phyloP scores from a whole-genome alignment of 441 rosid genomes.

The Biscutella laevigata region DNA sequence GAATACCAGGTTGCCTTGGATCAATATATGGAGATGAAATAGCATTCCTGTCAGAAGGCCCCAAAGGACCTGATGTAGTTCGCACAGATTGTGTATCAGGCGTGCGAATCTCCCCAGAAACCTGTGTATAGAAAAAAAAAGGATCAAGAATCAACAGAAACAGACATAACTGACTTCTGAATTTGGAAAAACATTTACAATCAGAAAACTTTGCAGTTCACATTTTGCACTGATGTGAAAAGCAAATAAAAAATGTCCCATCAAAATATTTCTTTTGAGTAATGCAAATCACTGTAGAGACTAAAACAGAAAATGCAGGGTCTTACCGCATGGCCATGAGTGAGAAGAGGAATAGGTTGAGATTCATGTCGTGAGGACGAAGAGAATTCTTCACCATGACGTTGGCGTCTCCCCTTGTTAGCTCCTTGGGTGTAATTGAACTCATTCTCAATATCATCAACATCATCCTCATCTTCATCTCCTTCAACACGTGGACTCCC shows the following conservation, averaged over 20 bases:
- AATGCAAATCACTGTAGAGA: slow-evolving; percentile 6
- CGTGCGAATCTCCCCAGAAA: slow-evolving; percentile 87
- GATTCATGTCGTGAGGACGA: slow-evolving; percentile 86
- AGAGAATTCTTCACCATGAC: slow-evolving; percentile 79
- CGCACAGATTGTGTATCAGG: slow-evolving; percentile 83
- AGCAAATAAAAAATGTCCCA: background rate
- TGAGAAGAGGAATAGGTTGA: slow-evolving; percentile 87
- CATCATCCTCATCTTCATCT: slow-evolving; percentile 91
- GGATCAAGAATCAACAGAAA: slow-evolving; percentile 1
- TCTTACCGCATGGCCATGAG: slow-evolving; percentile 66
- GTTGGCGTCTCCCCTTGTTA: slow-evolving; percentile 52
- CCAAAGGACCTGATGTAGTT: slow-evolving; percentile 97
- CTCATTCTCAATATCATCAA: slow-evolving; percentile 90
- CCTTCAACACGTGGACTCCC: slow-evolving; percentile 89
- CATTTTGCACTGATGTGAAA: background rate
- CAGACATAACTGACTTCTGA: slow-evolving; percentile 12
- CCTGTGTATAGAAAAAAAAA: slow-evolving; percentile 35
- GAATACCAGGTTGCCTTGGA: slow-evolving; percentile 89
- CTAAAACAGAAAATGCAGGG: slow-evolving; percentile 14
- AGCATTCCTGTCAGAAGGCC: slow-evolving; percentile 67
- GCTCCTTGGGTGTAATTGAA: slow-evolving; percentile 60
- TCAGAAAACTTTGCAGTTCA: background rate
- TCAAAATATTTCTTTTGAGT: background rate
- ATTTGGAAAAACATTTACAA: background rate
- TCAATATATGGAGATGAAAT: slow-evolving; percentile 74